Conservation (phyloP, 1,139 yeast genomes). For the Geotrichum fermentans region DNA sequence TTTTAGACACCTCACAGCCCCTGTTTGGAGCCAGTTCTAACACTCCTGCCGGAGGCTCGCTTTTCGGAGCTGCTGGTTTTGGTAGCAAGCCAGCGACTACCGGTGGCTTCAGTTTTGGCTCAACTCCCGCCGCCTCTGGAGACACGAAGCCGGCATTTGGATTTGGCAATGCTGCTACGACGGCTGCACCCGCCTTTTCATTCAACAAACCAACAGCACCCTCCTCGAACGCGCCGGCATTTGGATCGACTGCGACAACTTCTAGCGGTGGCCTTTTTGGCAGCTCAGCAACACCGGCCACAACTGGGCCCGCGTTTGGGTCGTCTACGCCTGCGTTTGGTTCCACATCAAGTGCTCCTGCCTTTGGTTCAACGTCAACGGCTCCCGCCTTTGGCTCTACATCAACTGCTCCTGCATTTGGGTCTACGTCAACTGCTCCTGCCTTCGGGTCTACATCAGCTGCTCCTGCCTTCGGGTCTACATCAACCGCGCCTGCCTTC, state of each 20-base stretch:
- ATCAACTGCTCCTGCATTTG: no score
- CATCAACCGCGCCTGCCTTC: neutral
- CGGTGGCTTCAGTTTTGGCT: slow-evolving; percentile 15
- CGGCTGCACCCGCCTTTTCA: no score
- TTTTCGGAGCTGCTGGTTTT: slow-evolving; percentile 7
- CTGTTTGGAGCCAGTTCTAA: slow-evolving; percentile 20
- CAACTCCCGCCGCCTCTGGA: slow-evolving; percentile 17
- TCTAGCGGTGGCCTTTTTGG: slow-evolving; percentile 1
- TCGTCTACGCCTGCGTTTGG: no score
- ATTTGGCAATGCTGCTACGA: slow-evolving; percentile 17
- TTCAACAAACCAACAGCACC: no score
- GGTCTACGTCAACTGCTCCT: neutral
- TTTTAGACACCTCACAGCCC: slow-evolving; percentile 18
- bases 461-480: neutral
- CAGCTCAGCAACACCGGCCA: neutral
- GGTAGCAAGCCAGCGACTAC: slow-evolving; percentile 26
- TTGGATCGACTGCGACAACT: neutral
- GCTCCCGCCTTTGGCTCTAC: neutral
- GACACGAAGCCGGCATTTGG: slow-evolving; percentile 17
- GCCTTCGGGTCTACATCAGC: neutral
- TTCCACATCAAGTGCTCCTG: neutral
- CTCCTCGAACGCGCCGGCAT: no score
- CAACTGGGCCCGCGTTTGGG: no score
- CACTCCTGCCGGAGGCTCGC: slow-evolving; percentile 6
- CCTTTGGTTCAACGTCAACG: neutral